Evolutionary conservation across 768 basidiomycete species (phyloP), one percentile per base, ranked within the genome.

Genomic region (Lentinula raphanica): DNA sequence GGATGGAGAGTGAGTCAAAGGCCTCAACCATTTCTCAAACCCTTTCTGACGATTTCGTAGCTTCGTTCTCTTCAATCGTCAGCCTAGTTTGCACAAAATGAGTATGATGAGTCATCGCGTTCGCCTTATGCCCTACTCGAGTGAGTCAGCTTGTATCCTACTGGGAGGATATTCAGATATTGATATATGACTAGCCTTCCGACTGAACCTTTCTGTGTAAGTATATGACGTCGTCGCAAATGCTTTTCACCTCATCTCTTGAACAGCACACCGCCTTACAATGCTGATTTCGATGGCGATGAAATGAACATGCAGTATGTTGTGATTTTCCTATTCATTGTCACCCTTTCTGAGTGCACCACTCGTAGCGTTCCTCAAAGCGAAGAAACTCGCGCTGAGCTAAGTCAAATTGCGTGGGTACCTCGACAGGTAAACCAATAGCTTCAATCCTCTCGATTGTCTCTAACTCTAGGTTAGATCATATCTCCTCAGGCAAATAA

Each of bases 241-340:
- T 63, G 60, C 60, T 60, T 60, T 61, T 60, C 57, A 60, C 69
- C 68, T 72, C 71, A 72, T 55, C 55, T 50, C 62, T 28, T 61
- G 61, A 55, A 46, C 62, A 91, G 88, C 56, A 98, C 94, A 11
- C 93, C 96, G 36, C 97, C 97, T 0, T 98, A 99, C 75, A 98
- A 99, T 66, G 97, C 97, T 69, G 97, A 99, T 75, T 99, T 98
- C 74, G 97, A 98, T 68, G 97, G 97, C 64, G 97, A 98, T 67
- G 97, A 99, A 72, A 99, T 98, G 97, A 98, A 99, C 76, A 92
- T 98, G 90, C 97, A 98, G 94, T 96, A 82, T 49, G 92, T 87
- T n/a, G 56, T 31, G 23, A 5, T 15, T 53, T 17, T n/a, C 25
- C 23, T 3, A 0, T 1, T 27, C 50, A n/a, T 19, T 29, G n/a